A percentile compares a stretch with the other conserved stretches of the same genome.
Conservation (phyloP, 1,284 basidiomycete species). For the Boletellus deceptivus region DNA sequence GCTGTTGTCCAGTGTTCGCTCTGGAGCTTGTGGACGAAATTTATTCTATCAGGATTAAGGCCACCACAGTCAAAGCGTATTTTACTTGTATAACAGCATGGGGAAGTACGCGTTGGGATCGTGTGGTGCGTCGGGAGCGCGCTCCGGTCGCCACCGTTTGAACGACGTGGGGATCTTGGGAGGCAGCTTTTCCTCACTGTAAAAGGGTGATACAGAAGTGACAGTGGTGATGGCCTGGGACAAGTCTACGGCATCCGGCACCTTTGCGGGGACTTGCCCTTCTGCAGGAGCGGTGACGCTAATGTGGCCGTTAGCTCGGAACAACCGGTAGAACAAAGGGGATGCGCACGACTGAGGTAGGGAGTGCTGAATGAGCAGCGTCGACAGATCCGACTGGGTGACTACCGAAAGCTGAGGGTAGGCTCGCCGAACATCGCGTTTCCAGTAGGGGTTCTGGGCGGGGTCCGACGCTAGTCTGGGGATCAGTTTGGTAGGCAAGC, state of each 20-base stretch:
- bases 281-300: slow-evolving; percentile 61
- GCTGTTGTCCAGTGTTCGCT: background rate
- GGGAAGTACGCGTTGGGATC: slow-evolving; percentile 80
- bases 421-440: slow-evolving; percentile 88
- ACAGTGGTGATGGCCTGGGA: slow-evolving; percentile 70
- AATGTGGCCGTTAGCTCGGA: slow-evolving; percentile 13
- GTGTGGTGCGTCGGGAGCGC: slow-evolving; percentile 71
- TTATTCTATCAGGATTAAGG: slow-evolving; percentile 11
- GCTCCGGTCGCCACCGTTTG: slow-evolving; percentile 70
- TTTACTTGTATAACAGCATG: slow-evolving; percentile 78
- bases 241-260: slow-evolving; percentile 52
- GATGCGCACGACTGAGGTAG: slow-evolving; percentile 57
- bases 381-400: slow-evolving; percentile 78
- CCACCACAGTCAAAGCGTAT: background rate
- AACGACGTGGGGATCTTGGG: slow-evolving; percentile 63
- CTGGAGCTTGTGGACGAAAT: slow-evolving; percentile 6
- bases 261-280: slow-evolving; percentile 46
- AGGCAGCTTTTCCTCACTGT: slow-evolving; percentile 66
- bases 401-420: slow-evolving; percentile 87
- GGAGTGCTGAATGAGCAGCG: slow-evolving; percentile 81
- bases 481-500: slow-evolving; percentile 1
- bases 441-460: slow-evolving; percentile 89
- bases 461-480: slow-evolving; percentile 65
- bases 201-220: slow-evolving; percentile 58
- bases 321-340: slow-evolving; percentile 1